These are phyloP conservation scores for Solioccasus polychromus DNA, from an alignment of 768 basidiomycete species.

Conservation along the genomic window DNA sequence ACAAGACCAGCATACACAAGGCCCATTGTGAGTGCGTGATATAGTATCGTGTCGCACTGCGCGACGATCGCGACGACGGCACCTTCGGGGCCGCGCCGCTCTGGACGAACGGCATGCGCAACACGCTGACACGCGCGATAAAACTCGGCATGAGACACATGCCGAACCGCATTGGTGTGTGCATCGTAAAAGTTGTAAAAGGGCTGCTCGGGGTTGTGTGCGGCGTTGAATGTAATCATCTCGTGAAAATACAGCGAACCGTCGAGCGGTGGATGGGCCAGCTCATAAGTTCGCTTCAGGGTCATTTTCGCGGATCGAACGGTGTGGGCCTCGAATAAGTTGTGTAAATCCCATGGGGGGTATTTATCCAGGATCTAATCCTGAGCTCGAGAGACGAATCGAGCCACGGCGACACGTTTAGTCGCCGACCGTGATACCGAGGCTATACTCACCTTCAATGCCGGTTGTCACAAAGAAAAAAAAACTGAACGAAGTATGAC, in stretches of 20 bases:
- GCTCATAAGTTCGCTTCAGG: too few species aligned
- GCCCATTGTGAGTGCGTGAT: constrained; percentile 41
- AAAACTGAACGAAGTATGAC: too few species aligned
- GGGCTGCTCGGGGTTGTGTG: constrained; percentile 30
- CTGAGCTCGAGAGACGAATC: too few species aligned
- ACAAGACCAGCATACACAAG: constrained; percentile 13
- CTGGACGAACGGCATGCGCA: constrained; percentile 38
- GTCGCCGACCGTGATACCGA: too few species aligned
- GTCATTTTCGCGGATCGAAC: too few species aligned
- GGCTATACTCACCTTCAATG: too few species aligned
- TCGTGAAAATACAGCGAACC: constrained; percentile 29
- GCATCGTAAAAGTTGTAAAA: constrained; percentile 32
- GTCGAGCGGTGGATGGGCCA: constrained; percentile 29
- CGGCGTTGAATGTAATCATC: constrained; percentile 11
- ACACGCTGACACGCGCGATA: constrained; percentile 42
- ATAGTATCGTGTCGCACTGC: constrained; percentile 29
- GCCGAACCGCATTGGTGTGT: constrained; percentile 12
- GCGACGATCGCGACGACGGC: not conserved
- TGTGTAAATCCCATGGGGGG: too few species aligned
- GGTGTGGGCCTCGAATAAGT: too few species aligned
- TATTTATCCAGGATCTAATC: too few species aligned
- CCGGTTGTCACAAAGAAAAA: too few species aligned
- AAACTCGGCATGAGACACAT: constrained; percentile 43
- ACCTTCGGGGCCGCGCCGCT: constrained; percentile 8
- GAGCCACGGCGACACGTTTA: too few species aligned